Evolutionary conservation across 2,329 filamentous ascomycete species (phyloP).

Genomic region (Lasiodiplodia citricola): DNA sequence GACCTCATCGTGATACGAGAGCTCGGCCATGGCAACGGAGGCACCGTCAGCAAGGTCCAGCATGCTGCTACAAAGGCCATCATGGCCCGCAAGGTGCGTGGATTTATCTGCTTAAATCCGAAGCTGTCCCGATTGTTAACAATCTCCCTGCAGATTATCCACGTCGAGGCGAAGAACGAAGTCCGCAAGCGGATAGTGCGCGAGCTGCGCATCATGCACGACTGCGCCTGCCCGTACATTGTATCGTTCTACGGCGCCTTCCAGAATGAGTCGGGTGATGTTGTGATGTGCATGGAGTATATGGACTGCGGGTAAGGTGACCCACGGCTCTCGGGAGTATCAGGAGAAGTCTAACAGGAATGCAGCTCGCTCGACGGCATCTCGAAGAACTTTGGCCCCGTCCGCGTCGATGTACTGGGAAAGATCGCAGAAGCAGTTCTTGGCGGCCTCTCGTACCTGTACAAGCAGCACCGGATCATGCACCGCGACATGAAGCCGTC

Average conservation of each 20-base stretch:
- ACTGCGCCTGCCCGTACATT: conserved; percentile 95
- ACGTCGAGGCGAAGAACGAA: conserved; percentile 97
- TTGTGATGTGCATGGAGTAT: conserved; percentile 99
- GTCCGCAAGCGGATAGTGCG: conserved; percentile 96
- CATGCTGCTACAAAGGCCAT: conserved; percentile 93
- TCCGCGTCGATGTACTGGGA: conserved; percentile 93
- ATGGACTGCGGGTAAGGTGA: conserved; percentile 91
- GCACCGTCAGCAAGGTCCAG: conserved; percentile 97
- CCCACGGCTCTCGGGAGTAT: not conserved
- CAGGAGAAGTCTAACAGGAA: not conserved
- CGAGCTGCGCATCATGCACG: conserved; percentile 97
- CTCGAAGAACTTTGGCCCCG: conserved; percentile 91
- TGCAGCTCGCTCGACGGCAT: conserved; percentile 87
- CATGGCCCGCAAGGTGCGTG: conserved; percentile 92
- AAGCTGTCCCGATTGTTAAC: conserved; percentile 20
- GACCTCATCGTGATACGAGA: conserved; percentile 94
- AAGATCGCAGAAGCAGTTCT: conserved; percentile 97
- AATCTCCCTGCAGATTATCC: conserved; percentile 73
- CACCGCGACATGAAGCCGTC: conserved; percentile 98
- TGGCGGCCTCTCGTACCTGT: conserved; percentile 91
- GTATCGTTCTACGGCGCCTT: conserved; percentile 98
- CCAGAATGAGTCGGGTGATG: conserved; percentile 93
- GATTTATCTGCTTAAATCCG: not conserved
- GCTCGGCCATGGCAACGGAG: conserved; percentile 92
- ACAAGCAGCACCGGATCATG: conserved; percentile 96